Evolutionary conservation across 148 eudicot genomes (phyloP).

Genomic region (Cornus florida): DNA sequence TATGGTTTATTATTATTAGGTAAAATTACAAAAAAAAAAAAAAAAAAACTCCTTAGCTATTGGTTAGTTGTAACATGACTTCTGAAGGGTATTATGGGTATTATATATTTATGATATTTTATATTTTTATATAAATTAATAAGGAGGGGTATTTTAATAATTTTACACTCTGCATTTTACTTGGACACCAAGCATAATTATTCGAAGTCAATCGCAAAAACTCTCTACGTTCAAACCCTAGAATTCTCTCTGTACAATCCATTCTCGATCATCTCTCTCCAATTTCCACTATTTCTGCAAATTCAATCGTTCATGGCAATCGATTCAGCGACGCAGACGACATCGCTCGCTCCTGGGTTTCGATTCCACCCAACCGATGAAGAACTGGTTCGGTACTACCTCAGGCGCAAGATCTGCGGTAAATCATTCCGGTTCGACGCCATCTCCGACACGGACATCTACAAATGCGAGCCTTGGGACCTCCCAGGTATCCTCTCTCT

Average conservation of each 20-base stretch:
- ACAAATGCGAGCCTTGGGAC: conserved; percentile 77
- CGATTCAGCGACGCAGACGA: background rate
- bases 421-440: conserved; percentile 60
- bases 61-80: too few relatives aligned
- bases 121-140: too few relatives aligned
- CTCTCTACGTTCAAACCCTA: background rate
- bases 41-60: too few relatives aligned
- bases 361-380: conserved; percentile 86
- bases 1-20: too few relatives aligned
- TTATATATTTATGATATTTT: too few relatives aligned
- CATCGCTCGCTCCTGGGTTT: conserved; percentile 68
- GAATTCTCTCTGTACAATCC: background rate
- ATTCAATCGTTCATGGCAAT: conserved; percentile 9
- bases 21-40: too few relatives aligned
- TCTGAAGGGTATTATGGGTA: too few relatives aligned
- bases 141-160: too few relatives aligned
- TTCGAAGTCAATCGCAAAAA: too few relatives aligned
- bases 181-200: too few relatives aligned
- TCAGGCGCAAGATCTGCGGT: conserved; percentile 60
- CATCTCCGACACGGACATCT: conserved; percentile 63
- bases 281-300: too few relatives aligned
- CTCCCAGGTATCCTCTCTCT: conserved; percentile 58
- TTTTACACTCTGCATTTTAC: too few relatives aligned
- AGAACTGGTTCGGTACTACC: conserved; percentile 69
- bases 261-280: background rate